phyloP scores from a whole-genome alignment of 371 early-diverging fungal genomes.

The Zopfochytrium polystomum region DNA sequence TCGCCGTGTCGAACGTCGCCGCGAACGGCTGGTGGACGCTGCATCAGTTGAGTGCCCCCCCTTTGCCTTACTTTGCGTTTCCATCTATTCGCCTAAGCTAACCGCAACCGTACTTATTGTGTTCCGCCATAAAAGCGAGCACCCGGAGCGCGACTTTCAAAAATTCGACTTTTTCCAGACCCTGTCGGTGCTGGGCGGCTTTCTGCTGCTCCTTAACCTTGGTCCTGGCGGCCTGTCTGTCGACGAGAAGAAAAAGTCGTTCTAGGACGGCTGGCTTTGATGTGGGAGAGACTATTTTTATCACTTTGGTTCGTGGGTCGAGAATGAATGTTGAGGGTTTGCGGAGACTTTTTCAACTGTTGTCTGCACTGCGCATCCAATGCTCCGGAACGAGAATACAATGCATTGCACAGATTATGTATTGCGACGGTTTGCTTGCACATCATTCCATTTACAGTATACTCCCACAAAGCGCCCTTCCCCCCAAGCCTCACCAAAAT shows the following conservation, averaged over 20 bases:
- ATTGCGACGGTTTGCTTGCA: too few relatives aligned
- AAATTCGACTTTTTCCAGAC: slow-evolving; percentile 97
- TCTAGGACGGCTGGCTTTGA: too few relatives aligned
- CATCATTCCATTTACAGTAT: too few relatives aligned
- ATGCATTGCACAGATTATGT: too few relatives aligned
- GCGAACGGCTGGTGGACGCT: slow-evolving; percentile 96
- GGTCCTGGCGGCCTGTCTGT: slow-evolving; percentile 83
- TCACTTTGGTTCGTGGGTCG: too few relatives aligned
- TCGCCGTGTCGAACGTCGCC: slow-evolving; percentile 81
- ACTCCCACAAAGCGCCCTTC: too few relatives aligned
- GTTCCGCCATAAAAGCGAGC: slow-evolving; percentile 12
- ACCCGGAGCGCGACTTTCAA: slow-evolving; percentile 68
- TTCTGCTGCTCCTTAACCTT: slow-evolving; percentile 81
- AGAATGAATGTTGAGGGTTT: too few relatives aligned
- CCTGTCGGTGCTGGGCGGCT: slow-evolving; percentile 90
- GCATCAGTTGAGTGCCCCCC: slow-evolving; percentile 51
- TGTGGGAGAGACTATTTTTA: too few relatives aligned
- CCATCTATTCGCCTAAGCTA: background rate
- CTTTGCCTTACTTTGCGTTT: background rate
- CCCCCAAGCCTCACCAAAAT: too few relatives aligned
- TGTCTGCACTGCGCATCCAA: too few relatives aligned
- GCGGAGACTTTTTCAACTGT: too few relatives aligned
- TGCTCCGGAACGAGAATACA: too few relatives aligned
- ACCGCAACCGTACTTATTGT: background rate
- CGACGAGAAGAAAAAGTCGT: slow-evolving; percentile 96